Evolutionary conservation across 805 yeast species (phyloP).

Genomic region (Lachancea lanzarotensis): DNA sequence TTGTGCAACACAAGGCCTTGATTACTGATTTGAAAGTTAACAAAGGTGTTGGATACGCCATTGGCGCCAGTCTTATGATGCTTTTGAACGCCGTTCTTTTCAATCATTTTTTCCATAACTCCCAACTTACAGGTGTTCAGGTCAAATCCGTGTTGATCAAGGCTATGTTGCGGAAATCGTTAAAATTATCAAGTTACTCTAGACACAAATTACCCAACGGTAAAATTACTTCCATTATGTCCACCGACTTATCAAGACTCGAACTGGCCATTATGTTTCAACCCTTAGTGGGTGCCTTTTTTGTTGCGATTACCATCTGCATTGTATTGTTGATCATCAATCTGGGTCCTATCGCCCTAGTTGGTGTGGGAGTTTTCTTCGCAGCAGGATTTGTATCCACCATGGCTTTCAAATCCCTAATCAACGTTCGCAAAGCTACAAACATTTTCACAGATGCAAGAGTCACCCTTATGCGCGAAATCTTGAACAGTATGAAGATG

Average conservation of each 20-base stretch:
- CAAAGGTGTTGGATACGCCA: constrained; percentile 67
- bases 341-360: constrained; percentile 66
- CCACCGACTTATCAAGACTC: constrained; percentile 75
- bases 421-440: constrained; percentile 50
- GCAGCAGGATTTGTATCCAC: constrained; percentile 38
- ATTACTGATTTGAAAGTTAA: constrained; percentile 40
- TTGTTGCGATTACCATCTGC: constrained; percentile 56
- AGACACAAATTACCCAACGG: constrained; percentile 58
- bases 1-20: constrained; percentile 47
- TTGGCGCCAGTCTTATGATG: constrained; percentile 60
- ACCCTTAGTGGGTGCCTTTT: constrained; percentile 58
- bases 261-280: constrained; percentile 70
- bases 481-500: constrained; percentile 68
- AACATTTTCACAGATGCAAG: constrained; percentile 67
- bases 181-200: constrained; percentile 51
- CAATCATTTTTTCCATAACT: constrained; percentile 58
- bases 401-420: constrained; percentile 44
- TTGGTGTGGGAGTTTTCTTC: constrained; percentile 58
- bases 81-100: constrained; percentile 41
- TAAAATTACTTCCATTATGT: constrained; percentile 67
- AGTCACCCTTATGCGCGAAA: constrained; percentile 70
- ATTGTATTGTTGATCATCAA: constrained; percentile 58
- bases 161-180: constrained; percentile 62
- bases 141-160: constrained; percentile 66
- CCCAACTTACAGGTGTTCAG: constrained; percentile 63